These are phyloP conservation scores for Solanum etuberosum DNA, from an alignment of 257 asterid genomes.

Conservation along the genomic window DNA sequence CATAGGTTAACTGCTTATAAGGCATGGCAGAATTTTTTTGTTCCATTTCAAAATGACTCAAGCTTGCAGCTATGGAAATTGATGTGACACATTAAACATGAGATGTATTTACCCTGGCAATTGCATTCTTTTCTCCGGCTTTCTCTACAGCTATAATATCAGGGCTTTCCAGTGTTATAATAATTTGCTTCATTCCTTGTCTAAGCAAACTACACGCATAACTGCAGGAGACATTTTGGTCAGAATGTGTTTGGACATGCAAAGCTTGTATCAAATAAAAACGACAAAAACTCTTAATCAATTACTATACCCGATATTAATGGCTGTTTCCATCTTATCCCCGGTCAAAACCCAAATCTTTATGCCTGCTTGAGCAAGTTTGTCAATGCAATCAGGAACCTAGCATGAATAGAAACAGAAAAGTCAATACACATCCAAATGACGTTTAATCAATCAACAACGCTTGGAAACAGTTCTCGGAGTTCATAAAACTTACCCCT, in stretches of 20 bases:
- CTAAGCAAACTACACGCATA: constrained; percentile 93
- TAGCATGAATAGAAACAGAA: constrained; percentile 15
- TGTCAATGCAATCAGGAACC: constrained; percentile 98
- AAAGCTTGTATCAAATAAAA: not conserved
- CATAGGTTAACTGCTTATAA: not conserved
- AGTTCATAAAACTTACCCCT: constrained; percentile 52
- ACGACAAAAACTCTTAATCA: not conserved
- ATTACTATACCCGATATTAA: constrained; percentile 64
- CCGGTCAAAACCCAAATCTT: constrained; percentile 94
- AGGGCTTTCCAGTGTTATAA: constrained; percentile 48
- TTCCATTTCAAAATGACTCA: not conserved
- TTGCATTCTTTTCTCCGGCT: constrained; percentile 55
- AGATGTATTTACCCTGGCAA: constrained; percentile 50
- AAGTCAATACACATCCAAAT: not conserved
- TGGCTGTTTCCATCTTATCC: constrained; percentile 97
- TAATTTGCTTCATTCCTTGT: constrained; percentile 94
- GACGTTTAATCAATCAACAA: not conserved
- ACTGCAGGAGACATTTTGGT: constrained; percentile 40
- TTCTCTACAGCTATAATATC: constrained; percentile 70
- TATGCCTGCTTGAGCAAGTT: constrained; percentile 87
- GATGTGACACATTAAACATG: not conserved
- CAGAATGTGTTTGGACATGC: constrained; percentile 12
- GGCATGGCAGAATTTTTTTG: not conserved
- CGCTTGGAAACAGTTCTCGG: not conserved
- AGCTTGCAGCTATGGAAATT: not conserved